A percentile compares a stretch with the other conserved stretches of the same genome.
phyloP scores from a whole-genome alignment of 371 early-diverging fungal genomes.

The Mucor circinelloides region DNA sequence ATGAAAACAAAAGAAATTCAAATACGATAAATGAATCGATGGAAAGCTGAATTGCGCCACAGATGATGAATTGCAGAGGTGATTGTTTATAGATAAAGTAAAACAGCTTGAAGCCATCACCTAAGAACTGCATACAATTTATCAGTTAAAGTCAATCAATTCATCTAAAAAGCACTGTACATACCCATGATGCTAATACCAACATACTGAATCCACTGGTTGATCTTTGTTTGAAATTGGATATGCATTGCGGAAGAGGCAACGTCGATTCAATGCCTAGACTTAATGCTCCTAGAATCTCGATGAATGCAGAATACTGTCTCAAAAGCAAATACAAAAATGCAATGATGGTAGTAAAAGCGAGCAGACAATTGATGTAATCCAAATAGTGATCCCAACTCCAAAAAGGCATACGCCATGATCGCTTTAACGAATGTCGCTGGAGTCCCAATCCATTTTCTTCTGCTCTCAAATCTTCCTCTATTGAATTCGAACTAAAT shows the following conservation, averaged over 20 bases:
- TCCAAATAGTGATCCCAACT: conserved; percentile 42
- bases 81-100: conserved; percentile 59
- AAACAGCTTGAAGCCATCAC: conserved; percentile 68
- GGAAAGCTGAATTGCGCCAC: conserved; percentile 63
- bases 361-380: conserved; percentile 51
- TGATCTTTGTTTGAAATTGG: conserved; percentile 53
- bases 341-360: conserved; percentile 38
- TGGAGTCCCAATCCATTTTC: conserved; percentile 6
- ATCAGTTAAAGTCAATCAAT: not conserved
- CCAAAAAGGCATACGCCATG: conserved; percentile 32
- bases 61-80: conserved; percentile 67
- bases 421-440: conserved; percentile 2
- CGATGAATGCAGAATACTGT: conserved; percentile 30
- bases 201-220: conserved; percentile 58
- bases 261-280: conserved; percentile 64
- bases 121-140: conserved; percentile 43
- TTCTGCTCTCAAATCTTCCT: conserved; percentile 21
- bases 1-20: conserved; percentile 56
- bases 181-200: conserved; percentile 46
- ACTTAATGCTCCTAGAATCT: conserved; percentile 41
- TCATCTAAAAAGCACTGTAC: not conserved
- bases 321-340: conserved; percentile 35
- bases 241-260: conserved; percentile 64
- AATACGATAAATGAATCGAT: conserved; percentile 61
- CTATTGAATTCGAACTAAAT: conserved; percentile 12